Percentiles rank a stretch among this genome's conserved stretches.
These are phyloP conservation scores for Ceratobasidium sp. DNA, from an alignment of 1,284 basidiomycete species.

Conservation along the genomic window DNA sequence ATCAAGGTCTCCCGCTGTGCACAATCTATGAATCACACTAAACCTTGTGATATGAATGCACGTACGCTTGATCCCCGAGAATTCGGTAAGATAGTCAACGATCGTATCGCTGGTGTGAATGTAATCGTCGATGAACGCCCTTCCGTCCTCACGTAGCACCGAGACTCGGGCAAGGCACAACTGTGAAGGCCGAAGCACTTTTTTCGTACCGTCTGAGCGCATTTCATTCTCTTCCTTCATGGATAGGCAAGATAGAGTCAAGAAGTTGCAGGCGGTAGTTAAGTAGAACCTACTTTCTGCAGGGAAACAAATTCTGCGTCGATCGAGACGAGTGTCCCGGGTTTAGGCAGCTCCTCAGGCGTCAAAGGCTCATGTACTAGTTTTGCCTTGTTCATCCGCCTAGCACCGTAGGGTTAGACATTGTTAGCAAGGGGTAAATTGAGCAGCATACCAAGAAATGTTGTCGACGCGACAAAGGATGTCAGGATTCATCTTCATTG, in stretches of 20 bases:
- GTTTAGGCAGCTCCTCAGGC: conserved; percentile 83
- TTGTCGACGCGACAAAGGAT: conserved; percentile 69
- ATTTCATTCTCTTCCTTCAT: conserved; percentile 92
- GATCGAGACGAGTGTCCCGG: conserved; percentile 91
- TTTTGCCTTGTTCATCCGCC: conserved; percentile 54
- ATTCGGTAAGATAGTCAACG: conserved; percentile 97
- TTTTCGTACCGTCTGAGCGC: conserved; percentile 93
- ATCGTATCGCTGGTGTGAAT: conserved; percentile 95
- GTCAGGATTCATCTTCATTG: conserved; percentile 74
- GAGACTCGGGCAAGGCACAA: conserved; percentile 95
- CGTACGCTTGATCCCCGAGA: conserved; percentile 93
- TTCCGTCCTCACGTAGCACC: conserved; percentile 87
- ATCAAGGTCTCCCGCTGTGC: conserved; percentile 91
- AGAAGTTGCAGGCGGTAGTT: neutral
- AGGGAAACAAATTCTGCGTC: conserved; percentile 98
- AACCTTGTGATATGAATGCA: conserved; percentile 9
- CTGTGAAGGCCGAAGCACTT: conserved; percentile 89
- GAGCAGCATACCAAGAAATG: conserved; percentile 53
- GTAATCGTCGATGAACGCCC: conserved; percentile 98
- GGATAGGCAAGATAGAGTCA: conserved; percentile 32
- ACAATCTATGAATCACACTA: neutral
- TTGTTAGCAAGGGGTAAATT: neutral
- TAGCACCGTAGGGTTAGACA: conserved; percentile 53
- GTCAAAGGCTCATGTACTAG: conserved; percentile 79
- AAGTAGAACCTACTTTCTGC: conserved; percentile 75